Evolutionary conservation across 2,329 filamentous ascomycete genomes (phyloP).

Genomic region (Colletotrichum tabaci): DNA sequence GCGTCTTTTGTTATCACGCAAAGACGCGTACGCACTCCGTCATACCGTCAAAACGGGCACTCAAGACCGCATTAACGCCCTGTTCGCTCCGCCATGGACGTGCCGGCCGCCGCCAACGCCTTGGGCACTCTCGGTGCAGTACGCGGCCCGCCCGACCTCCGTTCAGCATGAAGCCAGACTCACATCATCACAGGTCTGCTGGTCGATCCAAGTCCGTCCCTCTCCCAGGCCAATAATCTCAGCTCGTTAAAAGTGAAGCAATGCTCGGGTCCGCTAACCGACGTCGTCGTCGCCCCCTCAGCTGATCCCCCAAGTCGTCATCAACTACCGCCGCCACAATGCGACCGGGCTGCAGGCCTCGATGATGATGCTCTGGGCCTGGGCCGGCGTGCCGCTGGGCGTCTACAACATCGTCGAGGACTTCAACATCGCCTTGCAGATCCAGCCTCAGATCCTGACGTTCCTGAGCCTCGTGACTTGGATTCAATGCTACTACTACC

Average conservation of each 20-base stretch:
- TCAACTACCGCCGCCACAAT: slow-evolving; percentile 77
- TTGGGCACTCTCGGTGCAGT: slow-evolving; percentile 73
- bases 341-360: slow-evolving; percentile 75
- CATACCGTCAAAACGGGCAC: background rate
- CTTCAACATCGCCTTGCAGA: slow-evolving; percentile 59
- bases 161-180: slow-evolving; percentile 28
- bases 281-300: slow-evolving; percentile 48
- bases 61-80: background rate
- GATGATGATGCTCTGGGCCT: slow-evolving; percentile 82
- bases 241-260: no score
- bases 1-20: background rate
- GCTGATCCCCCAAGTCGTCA: slow-evolving; percentile 78
- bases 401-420: slow-evolving; percentile 61
- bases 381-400: slow-evolving; percentile 77
- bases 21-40: background rate
- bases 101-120: slow-evolving; percentile 69
- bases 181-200: slow-evolving; percentile 63
- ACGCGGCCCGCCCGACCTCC: slow-evolving; percentile 40
- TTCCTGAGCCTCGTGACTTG: slow-evolving; percentile 60
- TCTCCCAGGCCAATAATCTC: background rate
- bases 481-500: slow-evolving; percentile 61
- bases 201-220: slow-evolving; percentile 73
- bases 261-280: background rate
- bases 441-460: slow-evolving; percentile 61
- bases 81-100: slow-evolving; percentile 59